Base-by-base conservation (phyloP, 306 rosid genomes). In the Prunus armeniaca region DNA sequence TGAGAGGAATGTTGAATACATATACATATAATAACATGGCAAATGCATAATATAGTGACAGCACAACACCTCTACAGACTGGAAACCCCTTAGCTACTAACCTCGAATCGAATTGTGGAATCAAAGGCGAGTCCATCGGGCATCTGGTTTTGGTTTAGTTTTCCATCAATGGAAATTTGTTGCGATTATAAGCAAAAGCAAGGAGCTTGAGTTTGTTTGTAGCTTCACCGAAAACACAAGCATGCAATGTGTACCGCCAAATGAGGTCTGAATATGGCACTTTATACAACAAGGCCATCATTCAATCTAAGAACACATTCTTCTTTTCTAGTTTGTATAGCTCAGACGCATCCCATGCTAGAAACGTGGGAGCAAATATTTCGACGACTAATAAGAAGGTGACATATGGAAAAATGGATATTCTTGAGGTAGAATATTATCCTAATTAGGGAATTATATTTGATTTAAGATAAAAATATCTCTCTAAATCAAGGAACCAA, bases 1-100 rank as follows among this genome's bases (percentile, higher is more conserved):
- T 72, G 83, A 87, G 83, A 67, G 77, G 43, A 69, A 68, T 22
- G 73, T 84, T 87, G 90, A 84, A 80, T 34, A 25, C 27, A 34
- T 6, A 1, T 34, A 6, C 43, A 34, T 6, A 34, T 82, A 27
- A 27, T 52, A 79, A 75, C 72, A 58, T 72, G 67, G 24, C 66
- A 54, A 62, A 12, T 49, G 12, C 45, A 24, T 12, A 58, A 17
- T 73, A 43, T 20, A 75, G 12, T 41, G 65, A 65, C 49, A 14
- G 52, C 25, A 49, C 49, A 65, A 32, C 69, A 78, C 32, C 28
- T 34, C 45, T 18, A 32, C 49, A 65, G 19, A 34, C 17, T 3
- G 71, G 47, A 67, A 67, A 32, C 38, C 38, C 38, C 38, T 32
- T 32, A 5, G 7, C 6, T 5, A 32, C 38, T 32, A 32, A 32